A percentile compares a stretch with the other conserved stretches of the same genome.
These are phyloP conservation scores for Hypoxylon rickii DNA, from an alignment of 495 filamentous ascomycete species.

Conservation along the genomic window DNA sequence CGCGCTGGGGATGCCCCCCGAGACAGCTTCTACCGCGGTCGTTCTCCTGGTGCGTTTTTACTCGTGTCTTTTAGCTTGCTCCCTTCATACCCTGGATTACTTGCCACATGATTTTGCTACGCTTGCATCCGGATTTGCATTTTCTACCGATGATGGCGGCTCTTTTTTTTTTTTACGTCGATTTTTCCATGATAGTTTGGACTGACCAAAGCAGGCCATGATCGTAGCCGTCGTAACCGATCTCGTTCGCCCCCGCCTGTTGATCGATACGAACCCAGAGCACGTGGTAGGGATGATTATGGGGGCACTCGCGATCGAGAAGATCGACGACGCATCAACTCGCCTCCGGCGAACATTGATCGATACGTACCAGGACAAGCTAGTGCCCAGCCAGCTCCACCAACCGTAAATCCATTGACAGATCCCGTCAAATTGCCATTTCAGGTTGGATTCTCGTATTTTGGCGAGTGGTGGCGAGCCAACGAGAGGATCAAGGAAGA, in stretches of 20 bases:
- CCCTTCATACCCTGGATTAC: constrained; percentile 7
- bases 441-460: constrained; percentile 95
- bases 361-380: constrained; percentile 93
- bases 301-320: constrained; percentile 61
- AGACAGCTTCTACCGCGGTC: constrained; percentile 58
- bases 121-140: neutral
- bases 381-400: constrained; percentile 55
- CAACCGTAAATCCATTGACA: constrained; percentile 72
- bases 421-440: constrained; percentile 86
- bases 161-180: neutral
- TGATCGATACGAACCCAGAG: constrained; percentile 72
- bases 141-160: neutral
- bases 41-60: constrained; percentile 59
- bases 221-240: constrained; percentile 56
- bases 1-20: constrained; percentile 53
- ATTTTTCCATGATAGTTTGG: neutral
- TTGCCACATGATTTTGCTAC: neutral
- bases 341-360: constrained; percentile 80
- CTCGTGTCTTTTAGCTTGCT: constrained; percentile 19
- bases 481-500: constrained; percentile 88
- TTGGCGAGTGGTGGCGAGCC: constrained; percentile 93
- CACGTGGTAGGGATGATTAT: constrained; percentile 71
- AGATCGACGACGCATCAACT: constrained; percentile 57
- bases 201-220: constrained; percentile 41
- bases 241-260: constrained; percentile 74